These are phyloP conservation scores for Blepharisma undulans DNA, from an alignment of 169 alveolate species.

Conservation along the genomic window DNA sequence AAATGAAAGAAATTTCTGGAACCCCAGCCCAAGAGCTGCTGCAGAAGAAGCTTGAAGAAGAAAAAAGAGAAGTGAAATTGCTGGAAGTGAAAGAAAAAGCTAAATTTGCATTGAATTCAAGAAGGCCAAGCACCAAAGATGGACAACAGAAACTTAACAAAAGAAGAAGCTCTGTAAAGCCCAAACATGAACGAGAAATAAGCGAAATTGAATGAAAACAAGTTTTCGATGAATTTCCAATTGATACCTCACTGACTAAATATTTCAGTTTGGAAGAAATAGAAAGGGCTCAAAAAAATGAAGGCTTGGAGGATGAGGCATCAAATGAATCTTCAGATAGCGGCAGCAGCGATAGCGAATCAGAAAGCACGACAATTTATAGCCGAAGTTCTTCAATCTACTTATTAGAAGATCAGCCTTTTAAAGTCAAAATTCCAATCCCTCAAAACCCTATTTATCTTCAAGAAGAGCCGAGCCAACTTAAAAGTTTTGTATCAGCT, in stretches of 20 bases:
- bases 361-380: background rate
- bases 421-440: background rate
- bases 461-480: background rate
- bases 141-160: background rate
- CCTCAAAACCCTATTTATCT: background rate
- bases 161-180: background rate
- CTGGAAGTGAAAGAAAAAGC: background rate
- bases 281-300: background rate
- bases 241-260: background rate
- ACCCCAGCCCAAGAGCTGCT: constrained; percentile 43
- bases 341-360: background rate
- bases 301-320: background rate
- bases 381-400: background rate
- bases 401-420: background rate
- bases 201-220: background rate
- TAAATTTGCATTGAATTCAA: background rate
- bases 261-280: background rate
- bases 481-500: background rate
- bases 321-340: background rate
- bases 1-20: constrained; percentile 57
- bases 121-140: background rate
- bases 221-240: background rate
- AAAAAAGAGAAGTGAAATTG: constrained; percentile 11
- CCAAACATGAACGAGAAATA: background rate
- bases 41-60: constrained; percentile 32